These are phyloP conservation scores for Melaleuca alternifolia DNA, from an alignment of 345 rosid species.

Conservation along the genomic window DNA sequence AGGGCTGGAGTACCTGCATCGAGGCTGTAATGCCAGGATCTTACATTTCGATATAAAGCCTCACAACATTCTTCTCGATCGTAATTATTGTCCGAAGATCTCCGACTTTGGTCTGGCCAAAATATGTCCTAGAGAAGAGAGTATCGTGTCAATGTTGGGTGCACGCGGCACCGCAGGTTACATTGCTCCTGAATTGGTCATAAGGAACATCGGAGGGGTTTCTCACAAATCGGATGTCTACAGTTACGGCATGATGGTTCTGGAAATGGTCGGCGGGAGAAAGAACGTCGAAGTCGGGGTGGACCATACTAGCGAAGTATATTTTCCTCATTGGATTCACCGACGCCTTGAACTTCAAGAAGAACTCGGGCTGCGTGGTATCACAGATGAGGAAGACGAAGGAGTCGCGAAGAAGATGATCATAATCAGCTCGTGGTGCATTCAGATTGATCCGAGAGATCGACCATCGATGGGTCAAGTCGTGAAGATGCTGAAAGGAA, in stretches of 20 bases:
- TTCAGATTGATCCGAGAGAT: background rate
- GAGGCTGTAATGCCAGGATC: fast-evolving
- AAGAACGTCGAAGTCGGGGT: background rate
- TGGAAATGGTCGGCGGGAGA: background rate
- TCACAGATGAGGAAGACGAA: background rate
- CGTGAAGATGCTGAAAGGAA: background rate
- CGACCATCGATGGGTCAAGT: background rate
- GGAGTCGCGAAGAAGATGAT: background rate
- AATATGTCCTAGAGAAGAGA: background rate
- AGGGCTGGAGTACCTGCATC: background rate
- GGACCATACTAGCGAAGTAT: background rate
- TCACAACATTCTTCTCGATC: background rate
- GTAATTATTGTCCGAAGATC: background rate
- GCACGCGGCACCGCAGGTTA: background rate
- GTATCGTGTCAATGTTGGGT: background rate
- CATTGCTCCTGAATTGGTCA: background rate
- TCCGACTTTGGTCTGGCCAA: background rate
- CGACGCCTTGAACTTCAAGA: background rate
- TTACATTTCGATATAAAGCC: background rate
- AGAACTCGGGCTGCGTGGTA: background rate
- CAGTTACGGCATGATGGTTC: background rate
- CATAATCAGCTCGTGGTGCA: background rate
- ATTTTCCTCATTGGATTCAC: background rate
- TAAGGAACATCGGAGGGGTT: background rate
- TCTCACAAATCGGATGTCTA: background rate